Evolutionary conservation across 2,329 filamentous ascomycete species (phyloP).

Genomic region (Aspergillus hortae): DNA sequence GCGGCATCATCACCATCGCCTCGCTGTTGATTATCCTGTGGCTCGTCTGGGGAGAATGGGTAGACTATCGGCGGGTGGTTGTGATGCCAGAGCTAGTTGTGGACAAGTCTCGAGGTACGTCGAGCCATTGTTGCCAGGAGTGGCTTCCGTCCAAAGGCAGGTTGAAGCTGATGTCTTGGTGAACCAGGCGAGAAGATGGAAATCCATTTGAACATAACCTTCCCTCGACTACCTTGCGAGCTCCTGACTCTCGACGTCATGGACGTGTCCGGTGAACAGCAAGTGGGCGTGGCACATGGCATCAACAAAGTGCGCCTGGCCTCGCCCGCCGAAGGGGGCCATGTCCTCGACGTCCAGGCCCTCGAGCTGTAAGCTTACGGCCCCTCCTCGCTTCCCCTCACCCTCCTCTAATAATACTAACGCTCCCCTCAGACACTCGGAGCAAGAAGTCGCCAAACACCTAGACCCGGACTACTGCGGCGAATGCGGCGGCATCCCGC

Average conservation of each 20-base stretch:
- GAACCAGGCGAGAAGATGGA: slow-evolving; percentile 89
- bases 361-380: slow-evolving; percentile 60
- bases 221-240: slow-evolving; percentile 90
- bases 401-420: slow-evolving; percentile 1
- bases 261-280: slow-evolving; percentile 97
- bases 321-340: slow-evolving; percentile 69
- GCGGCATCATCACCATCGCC: slow-evolving; percentile 88
- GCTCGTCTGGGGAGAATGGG: slow-evolving; percentile 92
- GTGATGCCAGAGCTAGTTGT: slow-evolving; percentile 92
- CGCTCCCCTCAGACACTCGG: slow-evolving; percentile 53
- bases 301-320: slow-evolving; percentile 84
- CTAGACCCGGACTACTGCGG: slow-evolving; percentile 92
- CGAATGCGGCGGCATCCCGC: slow-evolving; percentile 83
- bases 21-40: slow-evolving; percentile 86
- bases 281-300: slow-evolving; percentile 89
- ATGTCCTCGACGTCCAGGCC: slow-evolving; percentile 66
- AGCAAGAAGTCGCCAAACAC: slow-evolving; percentile 68
- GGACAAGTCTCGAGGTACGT: slow-evolving; percentile 85
- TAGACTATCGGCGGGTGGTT: slow-evolving; percentile 79
- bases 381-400: not conserved
- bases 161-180: slow-evolving; percentile 5
- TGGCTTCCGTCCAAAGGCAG: not conserved
- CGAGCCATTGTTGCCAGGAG: not conserved
- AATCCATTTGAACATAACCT: slow-evolving; percentile 95
- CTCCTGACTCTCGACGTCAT: slow-evolving; percentile 96